Evolutionary conservation across 768 basidiomycete species (phyloP).

Genomic region (Austroboletus eburneus): DNA sequence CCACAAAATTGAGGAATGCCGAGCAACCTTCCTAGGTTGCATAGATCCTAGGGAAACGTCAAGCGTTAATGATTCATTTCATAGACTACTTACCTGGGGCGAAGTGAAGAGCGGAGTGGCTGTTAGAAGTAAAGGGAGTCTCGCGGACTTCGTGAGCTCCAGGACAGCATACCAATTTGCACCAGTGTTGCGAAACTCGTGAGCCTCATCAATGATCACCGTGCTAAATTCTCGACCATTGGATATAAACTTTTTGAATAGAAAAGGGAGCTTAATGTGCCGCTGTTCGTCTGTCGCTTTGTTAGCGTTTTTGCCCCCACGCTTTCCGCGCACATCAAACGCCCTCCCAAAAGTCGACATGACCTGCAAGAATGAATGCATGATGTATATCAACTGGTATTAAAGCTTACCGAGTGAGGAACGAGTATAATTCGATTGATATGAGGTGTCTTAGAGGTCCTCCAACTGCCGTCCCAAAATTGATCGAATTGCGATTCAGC

Average conservation of each 20-base stretch:
- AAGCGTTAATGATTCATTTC: no score
- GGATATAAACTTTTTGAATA: conserved; percentile 5
- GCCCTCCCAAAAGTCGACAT: conserved; percentile 8
- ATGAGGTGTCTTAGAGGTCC: conserved; percentile 1
- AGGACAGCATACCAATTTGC: conserved; percentile 4
- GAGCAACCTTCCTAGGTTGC: conserved; percentile 5
- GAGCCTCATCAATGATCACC: conserved; percentile 1
- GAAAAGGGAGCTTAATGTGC: conserved; percentile 4
- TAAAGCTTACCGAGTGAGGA: conserved; percentile 3
- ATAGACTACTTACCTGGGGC: conserved; percentile 4
- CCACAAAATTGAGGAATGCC: conserved; percentile 1
- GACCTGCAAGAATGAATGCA: conserved; percentile 2
- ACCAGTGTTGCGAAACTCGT: conserved; percentile 5
- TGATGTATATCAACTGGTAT: no score
- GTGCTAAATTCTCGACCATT: background rate
- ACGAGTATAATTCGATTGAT: conserved; percentile 5
- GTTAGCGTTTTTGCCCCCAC: conserved; percentile 1
- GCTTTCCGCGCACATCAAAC: background rate
- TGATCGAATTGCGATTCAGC: background rate
- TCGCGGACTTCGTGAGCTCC: conserved; percentile 1
- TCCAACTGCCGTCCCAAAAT: conserved; percentile 8
- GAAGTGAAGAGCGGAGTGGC: conserved; percentile 5
- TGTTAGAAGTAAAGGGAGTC: conserved; percentile 3
- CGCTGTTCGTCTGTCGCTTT: conserved; percentile 2
- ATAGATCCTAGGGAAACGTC: background rate